Conservation (phyloP, 1,284 basidiomycete genomes). For the Xerocomus nothofagi region DNA sequence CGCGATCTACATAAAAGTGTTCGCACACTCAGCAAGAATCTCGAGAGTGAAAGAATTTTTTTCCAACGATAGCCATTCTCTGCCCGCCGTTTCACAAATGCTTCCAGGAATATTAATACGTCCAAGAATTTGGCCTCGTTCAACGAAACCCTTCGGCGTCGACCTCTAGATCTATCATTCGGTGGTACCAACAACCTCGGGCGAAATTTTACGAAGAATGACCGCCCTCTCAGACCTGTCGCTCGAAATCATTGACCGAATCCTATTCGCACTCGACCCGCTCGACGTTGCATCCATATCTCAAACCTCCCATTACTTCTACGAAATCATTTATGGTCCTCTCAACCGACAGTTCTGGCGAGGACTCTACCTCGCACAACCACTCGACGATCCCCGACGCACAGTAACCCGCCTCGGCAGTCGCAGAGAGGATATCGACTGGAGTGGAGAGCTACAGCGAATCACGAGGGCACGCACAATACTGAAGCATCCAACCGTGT, state of each 20-base stretch:
- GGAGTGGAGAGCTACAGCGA: conserved; percentile 52
- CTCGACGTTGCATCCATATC: conserved; percentile 51
- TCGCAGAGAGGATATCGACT: conserved; percentile 42
- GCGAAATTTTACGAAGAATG: conserved; percentile 4
- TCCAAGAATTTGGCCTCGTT: background rate
- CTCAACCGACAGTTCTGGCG: conserved; percentile 57
- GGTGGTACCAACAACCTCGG: background rate
- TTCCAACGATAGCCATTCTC: conserved; percentile 17
- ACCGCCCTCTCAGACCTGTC: conserved; percentile 42
- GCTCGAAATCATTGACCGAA: conserved; percentile 54
- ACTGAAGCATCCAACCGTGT: conserved; percentile 35
- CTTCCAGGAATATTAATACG: conserved; percentile 8
- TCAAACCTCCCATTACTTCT: conserved; percentile 48
- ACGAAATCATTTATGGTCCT: conserved; percentile 46
- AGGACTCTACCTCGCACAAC: conserved; percentile 55
- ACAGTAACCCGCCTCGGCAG: conserved; percentile 47
- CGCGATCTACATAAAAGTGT: background rate
- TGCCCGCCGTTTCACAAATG: conserved; percentile 22
- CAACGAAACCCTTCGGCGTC: background rate
- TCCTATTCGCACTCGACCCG: conserved; percentile 55
- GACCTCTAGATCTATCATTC: background rate
- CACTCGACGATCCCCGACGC: conserved; percentile 56
- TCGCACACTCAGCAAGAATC: conserved; percentile 3
- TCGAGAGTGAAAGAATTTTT: conserved; percentile 33
- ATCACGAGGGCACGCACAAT: conserved; percentile 52